A percentile compares a stretch with the other conserved stretches of the same genome.
phyloP scores from a whole-genome alignment of 495 filamentous ascomycete genomes.

The Lasiosphaeriaceae sp. region DNA sequence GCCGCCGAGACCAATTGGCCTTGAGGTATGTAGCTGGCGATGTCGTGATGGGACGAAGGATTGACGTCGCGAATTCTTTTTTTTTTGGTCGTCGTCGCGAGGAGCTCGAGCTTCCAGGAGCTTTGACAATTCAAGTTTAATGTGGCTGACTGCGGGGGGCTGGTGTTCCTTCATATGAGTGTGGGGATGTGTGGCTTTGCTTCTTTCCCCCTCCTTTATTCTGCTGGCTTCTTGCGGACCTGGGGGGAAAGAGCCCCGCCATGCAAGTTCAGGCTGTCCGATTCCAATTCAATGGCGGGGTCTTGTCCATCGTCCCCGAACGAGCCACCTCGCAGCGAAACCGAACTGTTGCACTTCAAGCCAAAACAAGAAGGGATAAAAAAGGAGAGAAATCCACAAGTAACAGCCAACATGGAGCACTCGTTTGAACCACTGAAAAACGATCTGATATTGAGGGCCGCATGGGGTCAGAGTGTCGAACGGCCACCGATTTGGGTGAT shows the following conservation, averaged over 20 bases:
- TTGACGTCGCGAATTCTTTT: no score
- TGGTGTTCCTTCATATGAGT: no score
- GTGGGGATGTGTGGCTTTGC: no score
- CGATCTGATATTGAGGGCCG: conserved; percentile 82
- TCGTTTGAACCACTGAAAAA: conserved; percentile 81
- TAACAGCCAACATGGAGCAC: conserved; percentile 18
- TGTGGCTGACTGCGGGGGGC: no score
- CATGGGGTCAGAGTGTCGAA: conserved; percentile 83
- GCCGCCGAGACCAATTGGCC: conserved; percentile 3
- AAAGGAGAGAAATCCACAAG: background rate
- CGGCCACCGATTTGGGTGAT: conserved; percentile 97
- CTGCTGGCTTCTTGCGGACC: no score
- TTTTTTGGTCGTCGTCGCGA: no score
- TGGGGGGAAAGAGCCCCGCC: no score
- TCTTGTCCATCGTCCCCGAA: background rate
- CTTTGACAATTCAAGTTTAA: background rate
- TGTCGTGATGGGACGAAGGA: no score
- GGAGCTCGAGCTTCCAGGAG: background rate
- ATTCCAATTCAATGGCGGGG: background rate
- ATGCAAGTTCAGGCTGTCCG: no score
- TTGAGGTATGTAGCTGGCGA: no score
- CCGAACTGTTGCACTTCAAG: background rate
- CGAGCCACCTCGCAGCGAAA: no score
- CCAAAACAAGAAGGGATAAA: conserved; percentile 1
- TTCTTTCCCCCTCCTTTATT: no score